Evolutionary conservation across 179 eudicot genomes (phyloP), one percentile per base, ranked within the genome.

Genomic region (Kewa caespitosa): DNA sequence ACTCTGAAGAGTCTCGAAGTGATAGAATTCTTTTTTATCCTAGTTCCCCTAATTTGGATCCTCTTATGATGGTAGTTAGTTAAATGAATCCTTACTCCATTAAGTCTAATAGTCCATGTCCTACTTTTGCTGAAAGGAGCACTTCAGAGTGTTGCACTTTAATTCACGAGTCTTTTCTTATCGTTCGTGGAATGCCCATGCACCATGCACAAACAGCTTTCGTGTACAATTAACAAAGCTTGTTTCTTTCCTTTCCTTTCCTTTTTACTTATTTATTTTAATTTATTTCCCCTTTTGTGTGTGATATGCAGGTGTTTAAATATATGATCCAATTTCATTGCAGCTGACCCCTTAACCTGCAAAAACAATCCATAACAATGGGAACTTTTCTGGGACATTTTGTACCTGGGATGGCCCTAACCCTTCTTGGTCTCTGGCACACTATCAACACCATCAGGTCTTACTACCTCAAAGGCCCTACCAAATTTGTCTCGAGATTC

Each of bases 341-440:
- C 31, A 10, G 34, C 8, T 46, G 31, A 38, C 55, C 42, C 25
- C 54, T 54, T 39, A 38, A 42, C 55, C 27, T 36, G 15, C 15
- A 72, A 38, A 48, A 37, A 37, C 8, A 10, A 31, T 52, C 48
- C 42, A 31, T 1, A 32, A n/a, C 17, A 38, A 90, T 92, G 97
- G 97, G 96, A 50, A 91, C 90, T 73, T 81, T 92, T 74, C 27
- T 84, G 9, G 96, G 94, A 38, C 97, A 92, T 85, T 17, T 91
- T n/a, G 81, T 89, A 36, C 96, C 97, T 42, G 97, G 97, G 54
- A 79, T 89, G 63, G 90, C 89, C 77, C 85, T 94, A 42, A 81
- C 86, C 60, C 81, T 85, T 64, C 89, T 94, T 32, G 98, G 97
- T 67, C 64, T 90, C 48, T 91, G 96, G 96, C 97, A 94, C 80